Evolutionary conservation across 2,329 filamentous ascomycete species (phyloP).

Genomic region (Alternaria consortialis): DNA sequence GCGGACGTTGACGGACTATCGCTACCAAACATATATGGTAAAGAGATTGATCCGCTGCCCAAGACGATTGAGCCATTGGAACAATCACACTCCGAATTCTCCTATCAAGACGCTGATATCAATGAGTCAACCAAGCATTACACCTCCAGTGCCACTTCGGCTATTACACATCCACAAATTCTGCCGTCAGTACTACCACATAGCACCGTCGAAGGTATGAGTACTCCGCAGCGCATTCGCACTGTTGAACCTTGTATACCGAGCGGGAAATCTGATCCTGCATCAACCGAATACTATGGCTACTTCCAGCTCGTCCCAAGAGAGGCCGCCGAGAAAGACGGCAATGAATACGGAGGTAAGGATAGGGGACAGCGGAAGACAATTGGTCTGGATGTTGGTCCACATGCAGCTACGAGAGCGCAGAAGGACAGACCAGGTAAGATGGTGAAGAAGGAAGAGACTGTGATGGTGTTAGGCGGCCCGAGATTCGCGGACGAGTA

Average conservation of each 20-base stretch:
- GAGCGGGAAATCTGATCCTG: background rate
- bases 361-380: background rate
- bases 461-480: background rate
- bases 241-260: background rate
- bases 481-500: background rate
- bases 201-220: too few species aligned
- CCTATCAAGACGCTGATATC: background rate
- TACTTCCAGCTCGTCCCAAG: background rate
- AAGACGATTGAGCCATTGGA: too few species aligned
- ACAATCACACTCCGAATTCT: too few species aligned
- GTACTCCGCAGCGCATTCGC: background rate
- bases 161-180: background rate
- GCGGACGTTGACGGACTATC: background rate
- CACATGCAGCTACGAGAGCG: fast-evolving
- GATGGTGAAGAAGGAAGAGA: background rate
- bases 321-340: background rate
- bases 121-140: background rate
- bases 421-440: background rate
- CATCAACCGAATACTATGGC: constrained; percentile 4
- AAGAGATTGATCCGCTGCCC: constrained; percentile 1
- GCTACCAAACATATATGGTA: constrained; percentile 23
- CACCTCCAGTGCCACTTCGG: background rate
- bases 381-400: fast-evolving
- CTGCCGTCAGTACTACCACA: background rate
- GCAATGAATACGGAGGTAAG: background rate